A percentile compares a stretch with the other conserved stretches of the same genome.
Conservation (phyloP, 2,329 filamentous ascomycete genomes). For the Stachybotrys elegans region DNA sequence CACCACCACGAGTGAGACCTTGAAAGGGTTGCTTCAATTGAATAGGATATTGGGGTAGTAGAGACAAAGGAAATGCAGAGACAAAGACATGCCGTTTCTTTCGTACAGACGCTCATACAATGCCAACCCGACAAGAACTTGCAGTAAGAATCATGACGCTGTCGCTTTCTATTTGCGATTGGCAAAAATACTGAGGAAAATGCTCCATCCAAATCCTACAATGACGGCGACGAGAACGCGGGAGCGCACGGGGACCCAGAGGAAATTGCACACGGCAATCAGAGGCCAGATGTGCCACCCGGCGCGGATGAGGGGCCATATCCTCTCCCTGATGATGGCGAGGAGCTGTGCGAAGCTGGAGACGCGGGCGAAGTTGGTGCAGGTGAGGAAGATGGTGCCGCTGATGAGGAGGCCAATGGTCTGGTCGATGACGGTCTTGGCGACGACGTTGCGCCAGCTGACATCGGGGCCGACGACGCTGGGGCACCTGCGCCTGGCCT, state of each 20-base stretch:
- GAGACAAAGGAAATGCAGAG: too few species aligned
- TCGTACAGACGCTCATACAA: too few species aligned
- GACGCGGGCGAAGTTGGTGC: constrained; percentile 28
- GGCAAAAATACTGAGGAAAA: constrained; percentile 29
- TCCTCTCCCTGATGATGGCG: constrained; percentile 19
- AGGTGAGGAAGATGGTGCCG: constrained; percentile 26
- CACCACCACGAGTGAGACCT: too few species aligned
- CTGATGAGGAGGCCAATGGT: constrained; percentile 29
- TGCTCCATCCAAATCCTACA: constrained; percentile 31
- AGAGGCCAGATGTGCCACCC: constrained; percentile 32
- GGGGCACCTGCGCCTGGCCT: constrained; percentile 9
- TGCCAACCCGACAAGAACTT: too few species aligned
- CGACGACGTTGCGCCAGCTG: constrained; percentile 28
- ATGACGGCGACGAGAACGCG: constrained; percentile 28
- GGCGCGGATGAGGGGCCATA: constrained; percentile 25
- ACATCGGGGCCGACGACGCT: constrained; percentile 19
- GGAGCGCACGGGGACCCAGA: constrained; percentile 30
- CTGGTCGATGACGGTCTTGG: constrained; percentile 30
- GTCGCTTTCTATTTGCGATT: constrained; percentile 18
- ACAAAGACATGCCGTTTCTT: too few species aligned
- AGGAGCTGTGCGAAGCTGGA: constrained; percentile 16
- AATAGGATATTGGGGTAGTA: too few species aligned
- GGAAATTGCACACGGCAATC: constrained; percentile 28
- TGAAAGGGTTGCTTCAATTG: too few species aligned
- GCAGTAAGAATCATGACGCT: too few species aligned